Percentiles rank a stretch among this genome's conserved stretches.
These are phyloP conservation scores for Saccharum hybrid DNA, from an alignment of 202 grass and related monocot genomes.

Conservation along the genomic window DNA sequence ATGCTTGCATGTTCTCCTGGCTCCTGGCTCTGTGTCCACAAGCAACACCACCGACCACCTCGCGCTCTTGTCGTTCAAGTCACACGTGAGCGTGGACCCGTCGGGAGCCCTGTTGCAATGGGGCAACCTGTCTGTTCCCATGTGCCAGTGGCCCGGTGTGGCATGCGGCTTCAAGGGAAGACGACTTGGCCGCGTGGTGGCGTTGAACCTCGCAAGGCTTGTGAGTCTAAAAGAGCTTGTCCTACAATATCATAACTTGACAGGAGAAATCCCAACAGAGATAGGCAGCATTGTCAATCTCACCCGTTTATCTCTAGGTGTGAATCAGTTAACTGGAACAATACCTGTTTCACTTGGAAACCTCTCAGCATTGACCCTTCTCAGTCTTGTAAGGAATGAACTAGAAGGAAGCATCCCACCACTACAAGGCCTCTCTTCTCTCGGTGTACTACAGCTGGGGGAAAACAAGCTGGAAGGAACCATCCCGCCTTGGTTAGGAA, in stretches of 20 bases:
- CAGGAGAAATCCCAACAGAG: constrained; percentile 43
- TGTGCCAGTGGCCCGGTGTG: constrained; percentile 56
- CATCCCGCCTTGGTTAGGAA: constrained; percentile 52
- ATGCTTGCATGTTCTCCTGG: not conserved
- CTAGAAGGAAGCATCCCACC: constrained; percentile 43
- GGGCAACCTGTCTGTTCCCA: constrained; percentile 21
- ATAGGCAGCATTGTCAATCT: constrained; percentile 43
- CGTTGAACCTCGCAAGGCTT: constrained; percentile 45
- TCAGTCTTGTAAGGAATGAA: not conserved
- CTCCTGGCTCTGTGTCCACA: not conserved
- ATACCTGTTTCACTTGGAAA: constrained; percentile 49
- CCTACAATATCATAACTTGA: constrained; percentile 41
- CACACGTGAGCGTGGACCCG: not conserved
- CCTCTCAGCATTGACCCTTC: constrained; percentile 22
- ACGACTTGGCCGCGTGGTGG: constrained; percentile 22
- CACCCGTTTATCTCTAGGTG: not conserved
- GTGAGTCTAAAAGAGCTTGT: constrained; percentile 18
- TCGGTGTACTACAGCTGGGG: not conserved
- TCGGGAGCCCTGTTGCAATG: constrained; percentile 34
- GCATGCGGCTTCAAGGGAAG: constrained; percentile 24
- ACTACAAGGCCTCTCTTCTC: constrained; percentile 15
- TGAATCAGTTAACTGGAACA: constrained; percentile 33
- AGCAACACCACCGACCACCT: not conserved
- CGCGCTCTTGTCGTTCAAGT: constrained; percentile 50
- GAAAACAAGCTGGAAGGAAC: constrained; percentile 31